Evolutionary conservation across 352 stramenopile species (phyloP).

Genomic region (Phytophthora meadii): DNA sequence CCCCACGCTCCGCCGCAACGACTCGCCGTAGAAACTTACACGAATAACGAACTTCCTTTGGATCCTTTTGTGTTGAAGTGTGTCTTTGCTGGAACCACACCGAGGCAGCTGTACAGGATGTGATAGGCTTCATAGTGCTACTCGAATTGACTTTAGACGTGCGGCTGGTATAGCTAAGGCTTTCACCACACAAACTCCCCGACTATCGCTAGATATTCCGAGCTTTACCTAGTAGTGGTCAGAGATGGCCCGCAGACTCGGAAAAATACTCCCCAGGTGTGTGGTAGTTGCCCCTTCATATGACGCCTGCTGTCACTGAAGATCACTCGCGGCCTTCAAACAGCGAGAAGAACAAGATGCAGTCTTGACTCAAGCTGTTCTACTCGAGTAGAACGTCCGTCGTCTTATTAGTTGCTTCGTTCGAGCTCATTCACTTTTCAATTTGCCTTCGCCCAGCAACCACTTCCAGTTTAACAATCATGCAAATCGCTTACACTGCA

Average conservation of each 20-base stretch:
- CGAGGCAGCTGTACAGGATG: too few species aligned
- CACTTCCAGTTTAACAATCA: slow-evolving; percentile 1
- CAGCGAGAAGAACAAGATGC: slow-evolving; percentile 2
- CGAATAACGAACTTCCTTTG: background rate
- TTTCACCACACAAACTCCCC: slow-evolving; percentile 2
- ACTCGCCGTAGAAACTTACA: slow-evolving; percentile 27
- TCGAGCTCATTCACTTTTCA: slow-evolving; percentile 22
- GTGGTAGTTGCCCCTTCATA: background rate
- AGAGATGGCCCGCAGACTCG: slow-evolving; percentile 18
- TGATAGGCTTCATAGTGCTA: too few species aligned
- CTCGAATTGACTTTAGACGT: too few species aligned
- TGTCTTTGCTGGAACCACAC: too few species aligned
- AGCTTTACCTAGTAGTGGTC: slow-evolving; percentile 5
- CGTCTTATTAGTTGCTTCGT: slow-evolving; percentile 6
- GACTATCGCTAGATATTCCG: slow-evolving; percentile 29
- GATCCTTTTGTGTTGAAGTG: too few species aligned
- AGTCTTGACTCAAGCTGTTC: too few species aligned
- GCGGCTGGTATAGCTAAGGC: too few species aligned
- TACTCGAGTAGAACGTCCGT: background rate
- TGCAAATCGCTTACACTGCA: slow-evolving; percentile 21
- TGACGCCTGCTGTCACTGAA: slow-evolving; percentile 20
- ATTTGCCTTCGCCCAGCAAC: slow-evolving; percentile 26
- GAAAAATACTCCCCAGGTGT: slow-evolving; percentile 14
- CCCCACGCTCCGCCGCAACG: slow-evolving; percentile 65
- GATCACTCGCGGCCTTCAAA: slow-evolving; percentile 19